Conservation (phyloP, 257 asterid genomes). For the Pogostemon cablin region DNA sequence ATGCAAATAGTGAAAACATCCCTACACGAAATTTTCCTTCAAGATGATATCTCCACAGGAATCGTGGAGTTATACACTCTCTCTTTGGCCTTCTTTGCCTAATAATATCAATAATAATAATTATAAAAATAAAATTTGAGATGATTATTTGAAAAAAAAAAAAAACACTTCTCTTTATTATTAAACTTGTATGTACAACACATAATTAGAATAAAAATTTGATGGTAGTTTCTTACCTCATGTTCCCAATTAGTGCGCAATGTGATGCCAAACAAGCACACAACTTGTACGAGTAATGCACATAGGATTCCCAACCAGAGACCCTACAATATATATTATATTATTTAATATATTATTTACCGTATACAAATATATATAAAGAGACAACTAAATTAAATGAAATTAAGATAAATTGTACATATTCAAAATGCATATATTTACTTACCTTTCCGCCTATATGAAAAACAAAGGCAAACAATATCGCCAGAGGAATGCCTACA, state of each 20-base stretch:
- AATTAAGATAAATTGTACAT: not conserved
- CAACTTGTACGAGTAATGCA: slow-evolving; percentile 67
- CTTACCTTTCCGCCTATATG: slow-evolving; percentile 76
- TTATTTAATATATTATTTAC: no score
- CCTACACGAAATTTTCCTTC: slow-evolving; percentile 19
- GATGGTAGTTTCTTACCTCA: slow-evolving; percentile 47
- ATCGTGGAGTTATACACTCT: slow-evolving; percentile 50
- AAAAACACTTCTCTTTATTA: no score
- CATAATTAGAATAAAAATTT: no score
- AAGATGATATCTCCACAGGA: slow-evolving; percentile 53
- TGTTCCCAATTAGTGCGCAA: slow-evolving; percentile 61
- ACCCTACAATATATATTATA: slow-evolving; percentile 48
- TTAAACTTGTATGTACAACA: no score
- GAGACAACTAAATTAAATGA: not conserved
- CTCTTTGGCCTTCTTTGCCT: slow-evolving; percentile 71
- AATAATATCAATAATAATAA: not conserved
- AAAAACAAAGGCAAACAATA: slow-evolving; percentile 63
- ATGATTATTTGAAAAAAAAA: no score
- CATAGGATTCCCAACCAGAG: slow-evolving; percentile 72
- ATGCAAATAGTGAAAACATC: no score
- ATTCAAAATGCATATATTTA: not conserved
- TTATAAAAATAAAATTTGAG: not conserved
- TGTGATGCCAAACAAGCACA: slow-evolving; percentile 44
- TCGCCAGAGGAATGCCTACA: slow-evolving; percentile 71
- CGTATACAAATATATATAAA: not conserved